Evolutionary conservation across 2,329 filamentous ascomycete species (phyloP).

Genomic region (Lanzia echinophila): DNA sequence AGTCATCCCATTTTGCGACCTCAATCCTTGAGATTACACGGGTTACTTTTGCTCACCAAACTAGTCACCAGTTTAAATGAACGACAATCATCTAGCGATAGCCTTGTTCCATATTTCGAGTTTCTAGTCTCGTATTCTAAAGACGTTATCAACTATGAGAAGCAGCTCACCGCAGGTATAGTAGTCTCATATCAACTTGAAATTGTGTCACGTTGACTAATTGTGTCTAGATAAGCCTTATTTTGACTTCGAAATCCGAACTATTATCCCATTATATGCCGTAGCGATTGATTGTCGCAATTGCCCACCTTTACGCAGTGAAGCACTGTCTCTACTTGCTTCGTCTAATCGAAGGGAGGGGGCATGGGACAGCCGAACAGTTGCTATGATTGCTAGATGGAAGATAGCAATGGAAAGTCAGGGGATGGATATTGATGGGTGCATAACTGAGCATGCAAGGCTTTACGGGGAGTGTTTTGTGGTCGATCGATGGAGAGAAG

Average conservation of each 20-base stretch:
- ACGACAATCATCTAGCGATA: neutral
- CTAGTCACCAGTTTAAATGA: conserved; percentile 8
- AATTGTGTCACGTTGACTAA: neutral
- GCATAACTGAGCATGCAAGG: conserved; percentile 15
- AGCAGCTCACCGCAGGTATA: neutral
- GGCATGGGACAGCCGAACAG: conserved; percentile 50
- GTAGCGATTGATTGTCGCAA: conserved; percentile 60
- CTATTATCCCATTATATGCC: conserved; percentile 56
- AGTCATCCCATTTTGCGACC: neutral
- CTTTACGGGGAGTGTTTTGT: conserved; percentile 17
- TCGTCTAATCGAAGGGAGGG: conserved; percentile 57
- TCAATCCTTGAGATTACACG: neutral
- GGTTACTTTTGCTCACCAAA: neutral
- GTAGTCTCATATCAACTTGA: neutral
- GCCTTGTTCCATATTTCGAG: neutral
- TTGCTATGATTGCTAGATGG: conserved; percentile 20
- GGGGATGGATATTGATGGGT: conserved; percentile 15
- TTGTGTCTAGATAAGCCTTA: neutral
- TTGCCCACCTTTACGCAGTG: conserved; percentile 42
- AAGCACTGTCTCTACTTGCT: conserved; percentile 54
- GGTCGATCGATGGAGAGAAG: conserved; percentile 12
- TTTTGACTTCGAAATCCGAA: conserved; percentile 32
- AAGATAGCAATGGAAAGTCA: conserved; percentile 24
- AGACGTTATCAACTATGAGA: conserved; percentile 2
- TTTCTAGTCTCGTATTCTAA: conserved; percentile 1